phyloP scores from a whole-genome alignment of 331 rosid genomes.

The Ulmus americana region DNA sequence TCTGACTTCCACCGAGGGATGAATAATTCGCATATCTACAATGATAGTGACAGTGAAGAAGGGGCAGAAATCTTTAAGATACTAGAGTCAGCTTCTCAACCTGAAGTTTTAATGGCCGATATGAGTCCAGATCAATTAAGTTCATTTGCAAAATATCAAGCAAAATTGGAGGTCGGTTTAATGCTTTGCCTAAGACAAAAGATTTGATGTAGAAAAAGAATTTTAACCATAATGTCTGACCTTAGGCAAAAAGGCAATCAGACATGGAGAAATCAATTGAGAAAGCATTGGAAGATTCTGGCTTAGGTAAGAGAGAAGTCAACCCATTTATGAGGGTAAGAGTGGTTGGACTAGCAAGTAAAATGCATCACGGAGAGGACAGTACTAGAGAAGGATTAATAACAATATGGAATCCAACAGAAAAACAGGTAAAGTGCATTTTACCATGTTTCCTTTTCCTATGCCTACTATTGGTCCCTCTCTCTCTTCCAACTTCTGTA shows the following conservation, averaged over 20 bases:
- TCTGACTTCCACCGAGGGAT: conserved; percentile 58
- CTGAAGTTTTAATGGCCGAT: conserved; percentile 87
- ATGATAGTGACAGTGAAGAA: conserved; percentile 58
- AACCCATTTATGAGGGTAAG: conserved; percentile 70
- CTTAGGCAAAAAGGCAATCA: conserved; percentile 62
- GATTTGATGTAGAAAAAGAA: conserved; percentile 19
- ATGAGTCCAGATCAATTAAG: conserved; percentile 79
- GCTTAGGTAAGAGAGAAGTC: conserved; percentile 61
- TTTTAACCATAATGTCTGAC: conserved; percentile 27
- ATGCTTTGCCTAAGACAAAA: conserved; percentile 19
- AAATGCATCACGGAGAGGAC: conserved; percentile 28
- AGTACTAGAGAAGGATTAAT: conserved; percentile 61
- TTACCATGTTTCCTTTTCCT: background rate
- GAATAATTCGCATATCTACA: conserved; percentile 27
- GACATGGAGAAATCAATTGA: conserved; percentile 60
- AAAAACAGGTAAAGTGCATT: conserved; percentile 42
- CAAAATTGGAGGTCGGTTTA: conserved; percentile 60
- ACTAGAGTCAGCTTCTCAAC: conserved; percentile 77
- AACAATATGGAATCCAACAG: conserved; percentile 86
- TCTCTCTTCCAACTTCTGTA: background rate
- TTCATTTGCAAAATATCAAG: conserved; percentile 61
- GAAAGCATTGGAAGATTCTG: conserved; percentile 74
- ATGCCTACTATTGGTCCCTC: background rate
- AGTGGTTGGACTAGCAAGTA: conserved; percentile 62
- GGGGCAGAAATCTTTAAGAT: conserved; percentile 74